Base-by-base conservation (phyloP, 2,329 filamentous ascomycete species). In the Elsinoe australis region DNA sequence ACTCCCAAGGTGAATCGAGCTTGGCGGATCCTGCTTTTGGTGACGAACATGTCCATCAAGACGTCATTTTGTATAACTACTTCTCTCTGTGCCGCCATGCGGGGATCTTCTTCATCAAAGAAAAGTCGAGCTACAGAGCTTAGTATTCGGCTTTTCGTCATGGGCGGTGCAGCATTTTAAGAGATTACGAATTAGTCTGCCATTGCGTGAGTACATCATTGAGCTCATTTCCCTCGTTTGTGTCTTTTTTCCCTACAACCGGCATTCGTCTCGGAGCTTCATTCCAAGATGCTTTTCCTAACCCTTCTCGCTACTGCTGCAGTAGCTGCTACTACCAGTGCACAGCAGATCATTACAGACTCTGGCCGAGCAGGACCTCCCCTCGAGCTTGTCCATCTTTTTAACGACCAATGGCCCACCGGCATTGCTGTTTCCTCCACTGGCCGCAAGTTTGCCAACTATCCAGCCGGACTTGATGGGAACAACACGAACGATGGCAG, bases 401-500 rank as follows among this genome's bases (percentile, higher is more conserved):
- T 74, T 53, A 67, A 72, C 47, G 70, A 73, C 54, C 65, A 75
- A 55, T 76, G 68, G 65, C 71, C 62, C 12, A 71, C 70, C 22
- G 66, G 72, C 14, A 72, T 76, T 47, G 70, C 74, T 2, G 72
- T 76, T 6, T 75, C 74, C 1, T 63, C 64, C 5, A 66, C 60
- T 7, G 73, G 73, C 1, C 67, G 73, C 38, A 71, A 67, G 52
- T 76, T 77, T 56, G 71, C 69, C 18, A 75, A 74, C 53, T 76
- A 74, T 52, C 72, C 73, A 10, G 57, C 57, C 15, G 72, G 68
- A 5, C 63, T 77, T 1, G 73, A 77, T 51, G 55, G 61, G 4
- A 69, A 66, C 47, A 72, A 75, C 56, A 69, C 65, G 8, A 67
- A 68, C 52, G 59, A 63, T 18, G 65, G 67, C 41, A 60, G 49